Evolutionary conservation across 495 filamentous ascomycete species (phyloP).

Genomic region (Alectoria sarmentosa): DNA sequence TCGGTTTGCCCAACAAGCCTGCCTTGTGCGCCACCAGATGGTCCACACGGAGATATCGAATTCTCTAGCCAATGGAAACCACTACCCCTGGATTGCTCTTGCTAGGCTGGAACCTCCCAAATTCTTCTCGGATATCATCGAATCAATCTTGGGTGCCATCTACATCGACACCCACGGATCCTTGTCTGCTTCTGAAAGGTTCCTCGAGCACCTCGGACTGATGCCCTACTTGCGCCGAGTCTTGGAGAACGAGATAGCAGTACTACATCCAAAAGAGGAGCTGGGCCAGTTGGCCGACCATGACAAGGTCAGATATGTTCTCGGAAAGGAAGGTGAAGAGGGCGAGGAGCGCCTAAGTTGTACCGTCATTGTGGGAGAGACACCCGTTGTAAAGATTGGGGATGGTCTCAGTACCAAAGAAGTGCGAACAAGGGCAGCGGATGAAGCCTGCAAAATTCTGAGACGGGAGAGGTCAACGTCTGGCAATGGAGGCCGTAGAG

Average conservation of each 20-base stretch:
- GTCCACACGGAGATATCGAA: slow-evolving; percentile 44
- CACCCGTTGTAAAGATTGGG: slow-evolving; percentile 37
- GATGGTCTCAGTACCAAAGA: slow-evolving; percentile 47
- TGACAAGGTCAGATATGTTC: slow-evolving; percentile 37
- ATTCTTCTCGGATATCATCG: slow-evolving; percentile 80
- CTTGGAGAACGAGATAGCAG: slow-evolving; percentile 49
- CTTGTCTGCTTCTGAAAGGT: slow-evolving; percentile 44
- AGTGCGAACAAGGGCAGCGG: slow-evolving; percentile 50
- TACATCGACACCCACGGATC: slow-evolving; percentile 70
- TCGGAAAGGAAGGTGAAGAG: slow-evolving; percentile 22
- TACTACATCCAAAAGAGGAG: slow-evolving; percentile 69
- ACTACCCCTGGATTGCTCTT: slow-evolving; percentile 73
- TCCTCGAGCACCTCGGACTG: slow-evolving; percentile 60
- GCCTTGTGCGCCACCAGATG: slow-evolving; percentile 40
- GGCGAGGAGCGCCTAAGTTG: slow-evolving; percentile 38
- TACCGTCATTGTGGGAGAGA: slow-evolving; percentile 43
- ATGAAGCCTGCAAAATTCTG: slow-evolving; percentile 37
- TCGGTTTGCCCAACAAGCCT: slow-evolving; percentile 33
- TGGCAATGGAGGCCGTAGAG: slow-evolving; percentile 17
- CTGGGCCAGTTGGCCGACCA: slow-evolving; percentile 50
- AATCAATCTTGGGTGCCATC: slow-evolving; percentile 74
- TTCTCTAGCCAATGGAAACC: slow-evolving; percentile 38
- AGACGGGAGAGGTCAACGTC: slow-evolving; percentile 20
- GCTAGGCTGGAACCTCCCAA: slow-evolving; percentile 61
- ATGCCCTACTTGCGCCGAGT: slow-evolving; percentile 55